Evolutionary conservation across 2,329 filamentous ascomycete genomes (phyloP).

Genomic region (Arthrobotrys conoides): DNA sequence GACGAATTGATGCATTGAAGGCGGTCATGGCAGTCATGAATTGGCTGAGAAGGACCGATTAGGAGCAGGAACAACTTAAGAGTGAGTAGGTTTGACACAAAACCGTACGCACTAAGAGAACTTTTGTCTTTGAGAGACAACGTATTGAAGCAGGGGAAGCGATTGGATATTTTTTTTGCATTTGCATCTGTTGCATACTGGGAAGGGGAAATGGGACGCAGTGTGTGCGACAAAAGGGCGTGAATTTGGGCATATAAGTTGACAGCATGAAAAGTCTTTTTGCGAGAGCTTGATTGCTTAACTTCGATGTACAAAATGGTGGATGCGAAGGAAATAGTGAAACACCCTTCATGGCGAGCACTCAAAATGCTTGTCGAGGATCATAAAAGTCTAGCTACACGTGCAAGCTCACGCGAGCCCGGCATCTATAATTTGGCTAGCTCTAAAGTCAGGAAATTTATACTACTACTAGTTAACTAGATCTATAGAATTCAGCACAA

Average conservation of each 20-base stretch:
- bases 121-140: background rate
- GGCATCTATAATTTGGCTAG: slow-evolving; percentile 7
- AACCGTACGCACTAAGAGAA: background rate
- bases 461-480: slow-evolving; percentile 14
- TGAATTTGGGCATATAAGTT: slow-evolving; percentile 3
- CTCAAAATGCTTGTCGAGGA: background rate
- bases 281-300: background rate
- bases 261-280: background rate
- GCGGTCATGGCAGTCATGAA: slow-evolving; percentile 61
- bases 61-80: background rate
- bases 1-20: slow-evolving; percentile 62
- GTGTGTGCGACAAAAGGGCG: background rate
- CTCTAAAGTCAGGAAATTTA: background rate
- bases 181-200: background rate
- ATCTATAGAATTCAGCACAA: slow-evolving; percentile 18
- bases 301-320: background rate
- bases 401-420: background rate
- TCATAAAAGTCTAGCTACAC: slow-evolving; percentile 11
- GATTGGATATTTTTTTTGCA: background rate
- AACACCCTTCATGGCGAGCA: background rate
- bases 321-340: background rate
- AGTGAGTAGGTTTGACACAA: too few species aligned
- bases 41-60: slow-evolving; percentile 63
- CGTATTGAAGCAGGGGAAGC: background rate
- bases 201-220: background rate